A percentile compares a stretch with the other conserved stretches of the same genome.
Conservation (phyloP, 169 alveolate genomes). For the Plasmodium chabaudi region DNA sequence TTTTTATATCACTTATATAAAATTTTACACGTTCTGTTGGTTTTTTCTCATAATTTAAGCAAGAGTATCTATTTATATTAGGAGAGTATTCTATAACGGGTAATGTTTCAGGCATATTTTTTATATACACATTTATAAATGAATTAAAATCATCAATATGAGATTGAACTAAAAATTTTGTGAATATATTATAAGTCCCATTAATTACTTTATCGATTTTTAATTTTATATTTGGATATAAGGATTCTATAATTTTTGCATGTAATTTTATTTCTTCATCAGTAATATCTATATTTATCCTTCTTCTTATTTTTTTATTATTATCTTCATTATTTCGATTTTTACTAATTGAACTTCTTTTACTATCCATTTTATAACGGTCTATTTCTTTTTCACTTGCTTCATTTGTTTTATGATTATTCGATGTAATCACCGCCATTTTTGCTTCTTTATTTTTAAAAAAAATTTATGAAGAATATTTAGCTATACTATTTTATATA, state of each 20-base stretch:
- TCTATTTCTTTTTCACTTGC: too few species aligned
- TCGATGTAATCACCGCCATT: too few species aligned
- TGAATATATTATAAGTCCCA: slow-evolving; percentile 74
- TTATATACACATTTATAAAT: slow-evolving; percentile 70
- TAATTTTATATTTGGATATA: slow-evolving; percentile 65
- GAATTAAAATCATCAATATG: slow-evolving; percentile 76
- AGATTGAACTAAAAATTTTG: slow-evolving; percentile 66
- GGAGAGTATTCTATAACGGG: slow-evolving; percentile 70
- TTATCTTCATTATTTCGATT: too few species aligned
- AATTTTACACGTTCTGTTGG: slow-evolving; percentile 22
- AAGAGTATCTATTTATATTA: slow-evolving; percentile 16
- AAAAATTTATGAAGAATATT: too few species aligned
- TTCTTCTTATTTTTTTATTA: slow-evolving; percentile 19
- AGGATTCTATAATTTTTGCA: slow-evolving; percentile 47
- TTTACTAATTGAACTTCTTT: too few species aligned
- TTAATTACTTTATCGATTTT: slow-evolving; percentile 42
- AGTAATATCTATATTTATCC: slow-evolving; percentile 49
- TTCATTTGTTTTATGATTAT: too few species aligned
- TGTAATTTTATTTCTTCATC: slow-evolving; percentile 70
- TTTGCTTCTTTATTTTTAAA: too few species aligned
- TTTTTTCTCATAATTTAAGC: slow-evolving; percentile 14
- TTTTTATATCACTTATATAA: slow-evolving; percentile 67
- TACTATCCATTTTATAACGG: too few species aligned
- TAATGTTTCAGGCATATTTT: slow-evolving; percentile 71
- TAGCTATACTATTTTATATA: too few species aligned